Conservation (phyloP, 108 stramenopile genomes). For the Seminavis robusta region DNA sequence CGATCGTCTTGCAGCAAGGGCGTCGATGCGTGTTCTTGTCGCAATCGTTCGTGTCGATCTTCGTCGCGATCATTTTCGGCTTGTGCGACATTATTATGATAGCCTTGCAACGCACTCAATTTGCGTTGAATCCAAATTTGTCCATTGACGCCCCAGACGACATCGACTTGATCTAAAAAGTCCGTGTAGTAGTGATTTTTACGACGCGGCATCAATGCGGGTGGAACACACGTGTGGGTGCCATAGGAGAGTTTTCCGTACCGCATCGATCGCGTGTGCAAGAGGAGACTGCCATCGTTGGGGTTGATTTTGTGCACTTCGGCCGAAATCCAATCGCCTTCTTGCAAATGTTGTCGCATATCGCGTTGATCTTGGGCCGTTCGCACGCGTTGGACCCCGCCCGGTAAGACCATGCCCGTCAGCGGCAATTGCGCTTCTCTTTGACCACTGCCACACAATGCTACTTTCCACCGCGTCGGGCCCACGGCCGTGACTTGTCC, state of each 20-base stretch:
- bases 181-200: conserved; percentile 69
- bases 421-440: conserved; percentile 81
- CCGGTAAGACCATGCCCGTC: conserved; percentile 88
- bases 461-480: conserved; percentile 87
- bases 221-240: conserved; percentile 71
- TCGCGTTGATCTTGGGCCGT: conserved; percentile 94
- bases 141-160: conserved; percentile 80
- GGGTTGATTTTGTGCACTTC: conserved; percentile 83
- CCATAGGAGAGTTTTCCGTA: conserved; percentile 97
- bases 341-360: conserved; percentile 86
- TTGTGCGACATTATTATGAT: conserved; percentile 2
- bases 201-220: conserved; percentile 69
- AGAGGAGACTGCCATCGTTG: conserved; percentile 73
- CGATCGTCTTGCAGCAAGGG: conserved; percentile 50
- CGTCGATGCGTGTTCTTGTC: conserved; percentile 63
- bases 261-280: conserved; percentile 89
- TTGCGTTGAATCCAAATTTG: conserved; percentile 85
- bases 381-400: conserved; percentile 92
- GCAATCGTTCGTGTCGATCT: conserved; percentile 54
- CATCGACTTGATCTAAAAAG: conserved; percentile 39
- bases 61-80: conserved; percentile 20
- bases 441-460: conserved; percentile 25
- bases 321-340: conserved; percentile 92
- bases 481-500: conserved; percentile 89
- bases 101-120: conserved; percentile 35